Evolutionary conservation across 2,329 filamentous ascomycete species (phyloP), one percentile per base, ranked within the genome.

Genomic region (Xylaria multiplex): DNA sequence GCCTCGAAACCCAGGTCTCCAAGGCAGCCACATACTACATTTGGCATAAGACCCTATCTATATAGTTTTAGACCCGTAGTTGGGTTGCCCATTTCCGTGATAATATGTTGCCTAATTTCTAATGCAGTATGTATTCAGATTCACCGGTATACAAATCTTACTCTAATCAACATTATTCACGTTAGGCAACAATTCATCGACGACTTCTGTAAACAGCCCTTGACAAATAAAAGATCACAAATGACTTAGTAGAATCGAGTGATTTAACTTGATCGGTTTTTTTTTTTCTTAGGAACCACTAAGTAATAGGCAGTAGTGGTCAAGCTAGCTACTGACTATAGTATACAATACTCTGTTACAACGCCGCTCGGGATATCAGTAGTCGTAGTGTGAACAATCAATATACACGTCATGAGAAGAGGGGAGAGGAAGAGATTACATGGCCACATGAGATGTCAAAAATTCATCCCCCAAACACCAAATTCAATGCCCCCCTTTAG

Each of bases 401-500:
- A 73, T 70, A 60, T 71, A 71, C 71, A 72, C 57, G 55, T 56
- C 67, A 58, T 61, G 61, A 46, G 54, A 48, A 48, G 70, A 70
- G 68, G 63, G 72, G 65, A 71, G 71, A 70, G 66, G 46, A 63
- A 72, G 70, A 80, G 73, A 77, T 76, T 76, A 78, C 76, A 80
- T 77, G 77, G 76, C 75, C 76, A 77, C 75, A 73, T 75, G 76
- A 76, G 74, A 76, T 77, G 55, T 68, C 62, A 66, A 58, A 66
- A 65, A 63, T 64, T 57, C 62, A 55, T 76, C 75, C 77, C 70
- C 75, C 75, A 75, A 77, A 84, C 83, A 83, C 67, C 67, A 72
- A 81, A 81, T 76, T 82, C 81, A 77, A 83, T 83, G 80, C n/a
- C 81, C 78, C 80, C 55, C 55, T 71, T 70, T 75, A 78, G 74